Conservation (phyloP, 2,329 filamentous ascomycete species). For the Claviceps digitariae region DNA sequence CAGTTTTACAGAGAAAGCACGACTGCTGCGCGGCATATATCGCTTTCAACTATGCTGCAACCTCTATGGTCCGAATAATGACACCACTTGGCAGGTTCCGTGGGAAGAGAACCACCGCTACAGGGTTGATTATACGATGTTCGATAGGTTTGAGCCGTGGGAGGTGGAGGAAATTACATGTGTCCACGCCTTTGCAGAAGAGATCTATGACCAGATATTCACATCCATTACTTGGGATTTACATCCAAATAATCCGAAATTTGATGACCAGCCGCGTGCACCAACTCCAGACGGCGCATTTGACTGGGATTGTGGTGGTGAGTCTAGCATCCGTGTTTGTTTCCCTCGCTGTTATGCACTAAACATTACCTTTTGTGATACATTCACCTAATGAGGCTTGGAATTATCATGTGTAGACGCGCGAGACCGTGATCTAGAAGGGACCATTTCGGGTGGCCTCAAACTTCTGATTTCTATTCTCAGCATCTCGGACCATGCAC, state of each 20-base stretch:
- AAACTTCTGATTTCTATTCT: background rate
- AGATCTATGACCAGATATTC: background rate
- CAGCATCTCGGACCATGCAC: background rate
- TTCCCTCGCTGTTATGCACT: background rate
- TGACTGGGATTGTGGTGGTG: background rate
- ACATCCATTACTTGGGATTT: background rate
- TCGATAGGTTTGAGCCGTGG: slow-evolving; percentile 1
- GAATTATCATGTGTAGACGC: background rate
- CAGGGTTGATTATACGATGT: background rate
- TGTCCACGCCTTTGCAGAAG: background rate
- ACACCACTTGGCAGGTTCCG: background rate
- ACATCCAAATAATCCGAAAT: slow-evolving; percentile 2
- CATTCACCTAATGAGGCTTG: background rate
- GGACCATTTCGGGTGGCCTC: background rate
- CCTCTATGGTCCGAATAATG: background rate
- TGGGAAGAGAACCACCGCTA: too few relatives aligned
- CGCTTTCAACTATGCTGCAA: slow-evolving; percentile 8
- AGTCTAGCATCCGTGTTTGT: too few relatives aligned
- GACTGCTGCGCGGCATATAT: slow-evolving; percentile 5
- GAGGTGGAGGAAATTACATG: slow-evolving; percentile 4
- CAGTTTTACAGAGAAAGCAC: slow-evolving; percentile 1
- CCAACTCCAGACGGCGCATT: slow-evolving; percentile 1
- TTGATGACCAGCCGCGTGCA: background rate
- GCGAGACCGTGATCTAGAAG: background rate
- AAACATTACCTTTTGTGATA: background rate